A percentile compares a stretch with the other conserved stretches of the same genome.
phyloP scores from a whole-genome alignment of 2,329 filamentous ascomycete species.

The Fusarium albidum region DNA sequence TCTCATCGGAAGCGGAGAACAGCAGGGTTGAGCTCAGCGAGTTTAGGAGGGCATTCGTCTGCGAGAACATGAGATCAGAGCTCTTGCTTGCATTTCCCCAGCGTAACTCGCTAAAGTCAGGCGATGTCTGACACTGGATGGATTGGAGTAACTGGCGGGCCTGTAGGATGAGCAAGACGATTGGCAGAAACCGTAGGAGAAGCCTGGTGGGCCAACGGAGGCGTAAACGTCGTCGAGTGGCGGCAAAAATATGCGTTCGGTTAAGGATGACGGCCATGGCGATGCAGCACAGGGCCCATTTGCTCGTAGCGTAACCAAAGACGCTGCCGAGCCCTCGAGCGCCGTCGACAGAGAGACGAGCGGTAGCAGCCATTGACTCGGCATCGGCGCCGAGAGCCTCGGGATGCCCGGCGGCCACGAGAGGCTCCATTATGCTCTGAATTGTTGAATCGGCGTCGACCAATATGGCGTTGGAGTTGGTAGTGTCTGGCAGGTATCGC shows the following conservation, averaged over 20 bases:
- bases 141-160: constrained; percentile 77
- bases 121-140: constrained; percentile 90
- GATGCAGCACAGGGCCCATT: constrained; percentile 91
- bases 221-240: constrained; percentile 80
- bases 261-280: constrained; percentile 88
- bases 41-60: constrained; percentile 75
- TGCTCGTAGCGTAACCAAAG: constrained; percentile 89
- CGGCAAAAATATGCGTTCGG: constrained; percentile 91
- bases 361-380: constrained; percentile 38
- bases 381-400: constrained; percentile 19
- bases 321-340: constrained; percentile 81
- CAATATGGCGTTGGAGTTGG: constrained; percentile 31
- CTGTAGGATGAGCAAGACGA: constrained; percentile 74
- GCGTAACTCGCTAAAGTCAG: constrained; percentile 72
- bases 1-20: constrained; percentile 75
- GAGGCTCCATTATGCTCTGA: constrained; percentile 43
- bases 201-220: constrained; percentile 78
- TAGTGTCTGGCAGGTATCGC: constrained; percentile 28
- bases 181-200: constrained; percentile 73
- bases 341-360: constrained; percentile 64
- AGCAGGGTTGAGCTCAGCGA: constrained; percentile 75
- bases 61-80: constrained; percentile 74
- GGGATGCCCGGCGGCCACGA: constrained; percentile 17
- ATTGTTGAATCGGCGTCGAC: constrained; percentile 36
- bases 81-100: constrained; percentile 73